Evolutionary conservation across 345 rosid species (phyloP), one percentile per base, ranked within the genome.

Genomic region (Eutrema heterophyllum): DNA sequence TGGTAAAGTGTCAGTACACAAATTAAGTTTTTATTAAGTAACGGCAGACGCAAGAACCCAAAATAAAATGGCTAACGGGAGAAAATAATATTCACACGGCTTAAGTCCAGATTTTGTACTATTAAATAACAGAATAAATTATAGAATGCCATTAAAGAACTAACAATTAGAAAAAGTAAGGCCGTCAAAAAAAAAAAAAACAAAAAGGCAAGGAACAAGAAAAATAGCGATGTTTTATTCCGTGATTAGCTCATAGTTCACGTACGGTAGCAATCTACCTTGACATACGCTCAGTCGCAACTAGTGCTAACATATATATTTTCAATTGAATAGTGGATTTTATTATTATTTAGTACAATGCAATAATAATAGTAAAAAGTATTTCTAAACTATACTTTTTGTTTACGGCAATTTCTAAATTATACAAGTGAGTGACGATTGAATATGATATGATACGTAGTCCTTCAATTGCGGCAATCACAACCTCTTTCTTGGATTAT

Each of bases 391-490:
- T 61, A 75, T 21, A 21, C 21, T 21, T 21, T 21, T 21, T 21
- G 21, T 1, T 21, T 21, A 21, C 21, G 21, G 21, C 21, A 21
- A 66, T 12, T 48, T 57, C 0, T 66, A 59, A 59, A 15, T 0
- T 61, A 75, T 53, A 52, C 44, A 62, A 62, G 27, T 68, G 70
- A 68, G 57, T 61, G 57, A 61, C 64, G 53, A 55, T 76, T 62
- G 52, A 63, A 69, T 62, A 69, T 76, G 71, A 63, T 69, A 69
- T 45, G 66, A 48, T 76, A 69, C 79, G 74, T 63, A 63, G 67
- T 64, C 67, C 71, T 64, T 55, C 76, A 70, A 77, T 77, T 57
- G 67, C 80, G 80, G 80, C 61, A 77, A 70, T 77, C 76, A 77
- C 67, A 55, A 38, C 67, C 64, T 64, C 57, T 62, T 46, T 54